Conservation (phyloP, 768 basidiomycete species). For the Podaxis rugospora region DNA sequence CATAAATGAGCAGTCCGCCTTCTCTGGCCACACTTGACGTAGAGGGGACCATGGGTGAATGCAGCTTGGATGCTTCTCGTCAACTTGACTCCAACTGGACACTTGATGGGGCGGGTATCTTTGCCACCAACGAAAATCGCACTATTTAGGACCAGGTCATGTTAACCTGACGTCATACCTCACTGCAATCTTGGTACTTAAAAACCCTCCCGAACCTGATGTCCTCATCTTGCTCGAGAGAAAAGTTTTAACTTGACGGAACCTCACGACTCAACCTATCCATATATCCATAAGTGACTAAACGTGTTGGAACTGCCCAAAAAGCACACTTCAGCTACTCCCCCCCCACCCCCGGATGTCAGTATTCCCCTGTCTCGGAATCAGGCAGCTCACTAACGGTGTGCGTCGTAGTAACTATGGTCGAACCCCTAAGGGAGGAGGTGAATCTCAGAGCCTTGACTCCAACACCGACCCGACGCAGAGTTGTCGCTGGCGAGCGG, state of each 20-base stretch:
- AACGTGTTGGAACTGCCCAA: background rate
- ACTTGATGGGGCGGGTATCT: constrained; percentile 1
- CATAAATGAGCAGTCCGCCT: background rate
- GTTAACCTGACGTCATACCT: constrained; percentile 7
- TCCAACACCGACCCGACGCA: background rate
- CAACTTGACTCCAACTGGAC: background rate
- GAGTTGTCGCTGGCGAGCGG: background rate
- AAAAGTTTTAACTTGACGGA: background rate
- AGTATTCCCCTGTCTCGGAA: background rate
- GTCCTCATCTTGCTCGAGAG: background rate
- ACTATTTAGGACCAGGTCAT: background rate
- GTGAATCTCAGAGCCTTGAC: background rate
- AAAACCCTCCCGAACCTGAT: background rate
- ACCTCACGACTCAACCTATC: background rate
- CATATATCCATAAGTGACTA: background rate
- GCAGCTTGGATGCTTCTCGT: background rate
- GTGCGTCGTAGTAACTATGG: background rate
- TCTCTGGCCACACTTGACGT: background rate
- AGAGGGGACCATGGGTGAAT: background rate
- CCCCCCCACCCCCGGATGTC: background rate
- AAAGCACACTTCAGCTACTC: background rate
- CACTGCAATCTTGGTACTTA: background rate
- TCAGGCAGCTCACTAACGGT: background rate
- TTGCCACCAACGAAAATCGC: background rate
- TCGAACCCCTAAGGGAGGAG: background rate